Base-by-base conservation (phyloP, 768 basidiomycete species). In the Clitopilus hobsonii region DNA sequence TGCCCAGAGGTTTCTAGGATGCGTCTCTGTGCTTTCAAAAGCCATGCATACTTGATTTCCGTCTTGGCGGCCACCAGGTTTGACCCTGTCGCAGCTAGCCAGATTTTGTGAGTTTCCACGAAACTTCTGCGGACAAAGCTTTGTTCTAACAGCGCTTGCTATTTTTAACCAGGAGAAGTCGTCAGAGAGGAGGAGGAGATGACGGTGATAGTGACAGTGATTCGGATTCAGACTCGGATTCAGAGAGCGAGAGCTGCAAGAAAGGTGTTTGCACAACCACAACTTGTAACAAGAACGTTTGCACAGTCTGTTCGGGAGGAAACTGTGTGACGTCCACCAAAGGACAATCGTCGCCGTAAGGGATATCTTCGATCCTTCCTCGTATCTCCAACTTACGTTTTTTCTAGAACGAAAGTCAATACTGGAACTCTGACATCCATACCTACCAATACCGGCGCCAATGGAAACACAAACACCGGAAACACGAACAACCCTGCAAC, bases 141-240 rank as follows among this genome's bases (percentile, higher is more conserved):
- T n/a, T n/a, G n/a, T n/a, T n/a, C n/a, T n/a, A n/a, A n/a, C n/a
- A n/a, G n/a, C n/a, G n/a, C n/a, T n/a, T n/a, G n/a, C n/a, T n/a
- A n/a, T n/a, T n/a, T n/a, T n/a, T n/a, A n/a, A n/a, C n/a, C n/a
- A n/a, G n/a, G n/a, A n/a, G n/a, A n/a, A n/a, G n/a, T n/a, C n/a
- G n/a, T n/a, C 10, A 41, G 27, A 11, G 32, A 29, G 52, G 11
- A 36, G 52, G 45, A 16, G 41, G 24, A 16, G 27, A 20, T 10
- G 56, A 54, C 41, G 56, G 59, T 49, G 55, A 55, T 22, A 57
- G 54, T 23, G 61, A 60, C 45, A 55, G 54, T 6, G 58, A 60
- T 28, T 51, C 52, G 2, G 64, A 60, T 28, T 60, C 58, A 4
- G 61, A 61, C 28, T 59, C 58, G n/a, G 60, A 63, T 56, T 61